Conservation (phyloP, 306 rosid genomes). For the Casuarina equisetifolia region DNA sequence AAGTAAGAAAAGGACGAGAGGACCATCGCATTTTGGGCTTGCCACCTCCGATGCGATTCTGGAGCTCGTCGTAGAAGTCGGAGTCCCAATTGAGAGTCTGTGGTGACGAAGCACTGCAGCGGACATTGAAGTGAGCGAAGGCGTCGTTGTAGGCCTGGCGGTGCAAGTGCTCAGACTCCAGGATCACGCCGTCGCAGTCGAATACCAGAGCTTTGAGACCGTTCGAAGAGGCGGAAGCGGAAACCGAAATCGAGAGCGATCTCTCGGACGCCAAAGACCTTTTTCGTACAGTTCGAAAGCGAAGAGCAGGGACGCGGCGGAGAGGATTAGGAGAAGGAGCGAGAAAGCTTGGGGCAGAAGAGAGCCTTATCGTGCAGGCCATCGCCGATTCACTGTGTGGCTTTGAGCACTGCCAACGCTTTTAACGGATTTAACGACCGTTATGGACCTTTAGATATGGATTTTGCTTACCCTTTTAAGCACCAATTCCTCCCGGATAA, state of each 20-base stretch:
- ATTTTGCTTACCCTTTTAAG: background rate
- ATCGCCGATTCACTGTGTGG: slow-evolving; percentile 48
- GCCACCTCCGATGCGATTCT: slow-evolving; percentile 90
- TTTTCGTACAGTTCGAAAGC: slow-evolving; percentile 6
- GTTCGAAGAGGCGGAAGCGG: slow-evolving; percentile 38
- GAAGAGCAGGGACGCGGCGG: slow-evolving; percentile 25
- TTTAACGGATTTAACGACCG: slow-evolving; percentile 35
- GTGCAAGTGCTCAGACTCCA: slow-evolving; percentile 92
- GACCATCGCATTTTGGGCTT: slow-evolving; percentile 99
- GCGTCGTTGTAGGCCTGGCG: slow-evolving; percentile 94
- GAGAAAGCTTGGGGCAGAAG: slow-evolving; percentile 23
- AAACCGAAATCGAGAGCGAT: slow-evolving; percentile 47
- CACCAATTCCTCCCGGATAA: background rate
- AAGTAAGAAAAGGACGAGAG: background rate
- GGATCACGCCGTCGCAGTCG: slow-evolving; percentile 92
- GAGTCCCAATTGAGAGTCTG: slow-evolving; percentile 67
- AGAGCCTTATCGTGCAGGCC: slow-evolving; percentile 48
- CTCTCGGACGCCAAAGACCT: slow-evolving; percentile 16
- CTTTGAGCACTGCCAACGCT: slow-evolving; percentile 25
- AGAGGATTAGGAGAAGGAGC: slow-evolving; percentile 33
- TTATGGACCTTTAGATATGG: slow-evolving; percentile 29
- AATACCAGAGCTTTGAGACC: slow-evolving; percentile 71
- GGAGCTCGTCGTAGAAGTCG: slow-evolving; percentile 78
- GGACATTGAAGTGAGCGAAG: slow-evolving; percentile 66
- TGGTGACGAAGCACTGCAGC: slow-evolving; percentile 44